These are phyloP conservation scores for Clavispora phyllophila DNA, from an alignment of 805 yeast genomes.

Conservation along the genomic window DNA sequence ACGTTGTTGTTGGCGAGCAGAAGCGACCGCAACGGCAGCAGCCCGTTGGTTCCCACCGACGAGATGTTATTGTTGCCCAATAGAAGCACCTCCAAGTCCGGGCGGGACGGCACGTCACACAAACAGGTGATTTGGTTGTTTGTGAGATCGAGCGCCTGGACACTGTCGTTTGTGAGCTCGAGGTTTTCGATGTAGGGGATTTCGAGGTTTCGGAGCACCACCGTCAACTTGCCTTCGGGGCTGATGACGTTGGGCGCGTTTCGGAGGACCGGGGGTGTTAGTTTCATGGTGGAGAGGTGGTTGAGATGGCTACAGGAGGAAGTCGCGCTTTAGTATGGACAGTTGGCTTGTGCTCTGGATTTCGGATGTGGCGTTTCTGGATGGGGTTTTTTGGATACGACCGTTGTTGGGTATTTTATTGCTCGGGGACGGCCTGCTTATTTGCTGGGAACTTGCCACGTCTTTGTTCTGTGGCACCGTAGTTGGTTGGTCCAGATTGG, in stretches of 20 bases:
- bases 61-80: slow-evolving; percentile 59
- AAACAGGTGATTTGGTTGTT: slow-evolving; percentile 64
- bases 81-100: slow-evolving; percentile 49
- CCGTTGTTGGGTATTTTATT: too few relatives aligned
- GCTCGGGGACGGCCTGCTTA: too few relatives aligned
- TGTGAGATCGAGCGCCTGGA: slow-evolving; percentile 64
- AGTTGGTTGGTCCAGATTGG: too few relatives aligned
- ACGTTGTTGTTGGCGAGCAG: slow-evolving; percentile 52
- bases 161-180: slow-evolving; percentile 24
- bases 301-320: too few relatives aligned
- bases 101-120: slow-evolving; percentile 40
- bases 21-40: slow-evolving; percentile 41
- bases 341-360: too few relatives aligned
- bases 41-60: slow-evolving; percentile 23
- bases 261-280: slow-evolving; percentile 27
- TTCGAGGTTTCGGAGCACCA: slow-evolving; percentile 30
- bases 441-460: too few relatives aligned
- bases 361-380: too few relatives aligned
- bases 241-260: slow-evolving; percentile 28
- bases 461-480: too few relatives aligned
- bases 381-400: too few relatives aligned
- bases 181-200: slow-evolving; percentile 34
- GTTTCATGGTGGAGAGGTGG: slow-evolving; percentile 23
- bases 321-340: too few relatives aligned
- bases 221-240: slow-evolving; percentile 32